Evolutionary conservation across 345 rosid species (phyloP).

Genomic region (Melastoma malabathricum): DNA sequence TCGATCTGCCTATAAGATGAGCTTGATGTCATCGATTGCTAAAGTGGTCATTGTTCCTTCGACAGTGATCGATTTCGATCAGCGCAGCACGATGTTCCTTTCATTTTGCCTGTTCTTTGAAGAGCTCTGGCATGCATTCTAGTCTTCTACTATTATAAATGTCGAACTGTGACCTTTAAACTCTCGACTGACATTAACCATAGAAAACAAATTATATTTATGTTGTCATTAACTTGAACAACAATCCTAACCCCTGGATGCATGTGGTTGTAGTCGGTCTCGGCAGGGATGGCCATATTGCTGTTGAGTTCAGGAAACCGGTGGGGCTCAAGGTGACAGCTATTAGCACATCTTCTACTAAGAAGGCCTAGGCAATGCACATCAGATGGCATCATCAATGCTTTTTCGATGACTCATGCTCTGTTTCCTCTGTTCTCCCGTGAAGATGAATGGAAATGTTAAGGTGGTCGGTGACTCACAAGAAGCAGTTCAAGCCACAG

Average conservation of each 20-base stretch:
- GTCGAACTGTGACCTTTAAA: too few species aligned
- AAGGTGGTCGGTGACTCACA: slow-evolving; percentile 18
- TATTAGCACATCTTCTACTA: slow-evolving; percentile 27
- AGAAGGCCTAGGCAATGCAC: slow-evolving; percentile 18
- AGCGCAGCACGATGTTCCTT: too few species aligned
- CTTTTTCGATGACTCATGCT: slow-evolving; percentile 20
- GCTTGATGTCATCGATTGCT: too few species aligned
- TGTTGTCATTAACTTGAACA: too few species aligned
- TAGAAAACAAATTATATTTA: too few species aligned
- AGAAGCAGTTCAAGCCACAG: slow-evolving; percentile 20
- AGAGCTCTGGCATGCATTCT: too few species aligned
- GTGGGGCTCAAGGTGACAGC: slow-evolving; percentile 25
- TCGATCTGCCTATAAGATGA: too few species aligned
- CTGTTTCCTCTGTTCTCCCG: slow-evolving; percentile 17
- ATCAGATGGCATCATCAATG: slow-evolving; percentile 27
- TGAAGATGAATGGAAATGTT: slow-evolving; percentile 24
- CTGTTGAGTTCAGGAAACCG: slow-evolving; percentile 30
- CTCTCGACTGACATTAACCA: too few species aligned
- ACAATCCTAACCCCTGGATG: slow-evolving; percentile 13
- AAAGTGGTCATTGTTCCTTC: too few species aligned
- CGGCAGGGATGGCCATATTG: slow-evolving; percentile 31
- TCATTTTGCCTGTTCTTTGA: too few species aligned
- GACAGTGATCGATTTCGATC: too few species aligned
- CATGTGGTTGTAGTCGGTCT: slow-evolving; percentile 27
- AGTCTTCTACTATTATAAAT: too few species aligned